A percentile compares a stretch with the other conserved stretches of the same genome.
phyloP scores from a whole-genome alignment of 371 early-diverging fungal species.

The Mucor saturninus region DNA sequence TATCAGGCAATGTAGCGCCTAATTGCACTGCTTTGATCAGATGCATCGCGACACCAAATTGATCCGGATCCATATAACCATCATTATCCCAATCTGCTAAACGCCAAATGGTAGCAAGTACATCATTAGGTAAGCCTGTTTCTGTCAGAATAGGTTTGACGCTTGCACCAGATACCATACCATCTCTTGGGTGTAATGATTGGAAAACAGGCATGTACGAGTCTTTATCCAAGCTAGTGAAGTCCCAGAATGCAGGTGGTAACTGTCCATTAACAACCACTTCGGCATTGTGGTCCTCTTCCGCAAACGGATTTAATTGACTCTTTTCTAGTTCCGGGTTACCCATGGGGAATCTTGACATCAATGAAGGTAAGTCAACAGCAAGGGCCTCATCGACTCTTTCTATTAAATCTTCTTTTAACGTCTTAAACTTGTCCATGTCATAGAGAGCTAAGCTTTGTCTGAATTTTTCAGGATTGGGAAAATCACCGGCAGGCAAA shows the following conservation, averaged over 20 bases:
- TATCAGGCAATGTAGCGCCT: slow-evolving; percentile 56
- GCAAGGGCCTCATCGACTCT: slow-evolving; percentile 66
- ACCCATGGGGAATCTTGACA: slow-evolving; percentile 66
- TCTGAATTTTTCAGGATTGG: slow-evolving; percentile 61
- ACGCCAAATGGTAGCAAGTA: slow-evolving; percentile 69
- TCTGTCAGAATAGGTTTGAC: slow-evolving; percentile 62
- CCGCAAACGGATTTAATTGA: slow-evolving; percentile 61
- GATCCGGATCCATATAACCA: slow-evolving; percentile 70
- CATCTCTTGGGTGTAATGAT: slow-evolving; percentile 59
- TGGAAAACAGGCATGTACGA: slow-evolving; percentile 24
- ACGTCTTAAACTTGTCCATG: slow-evolving; percentile 70
- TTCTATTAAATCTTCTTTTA: slow-evolving; percentile 64
- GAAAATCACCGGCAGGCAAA: slow-evolving; percentile 67
- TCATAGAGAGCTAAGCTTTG: slow-evolving; percentile 65
- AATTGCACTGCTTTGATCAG: slow-evolving; percentile 50
- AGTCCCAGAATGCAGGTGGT: slow-evolving; percentile 54
- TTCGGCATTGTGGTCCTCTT: slow-evolving; percentile 14
- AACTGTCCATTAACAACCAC: slow-evolving; percentile 27
- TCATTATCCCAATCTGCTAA: slow-evolving; percentile 73
- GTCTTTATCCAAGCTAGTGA: slow-evolving; percentile 52
- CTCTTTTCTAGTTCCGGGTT: slow-evolving; percentile 53
- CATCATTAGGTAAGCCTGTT: slow-evolving; percentile 56
- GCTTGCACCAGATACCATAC: slow-evolving; percentile 59
- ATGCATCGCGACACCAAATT: slow-evolving; percentile 74
- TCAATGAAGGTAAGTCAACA: slow-evolving; percentile 66